Base-by-base conservation (phyloP, 2,329 filamentous ascomycete species). In the Botryotinia narcissicola region DNA sequence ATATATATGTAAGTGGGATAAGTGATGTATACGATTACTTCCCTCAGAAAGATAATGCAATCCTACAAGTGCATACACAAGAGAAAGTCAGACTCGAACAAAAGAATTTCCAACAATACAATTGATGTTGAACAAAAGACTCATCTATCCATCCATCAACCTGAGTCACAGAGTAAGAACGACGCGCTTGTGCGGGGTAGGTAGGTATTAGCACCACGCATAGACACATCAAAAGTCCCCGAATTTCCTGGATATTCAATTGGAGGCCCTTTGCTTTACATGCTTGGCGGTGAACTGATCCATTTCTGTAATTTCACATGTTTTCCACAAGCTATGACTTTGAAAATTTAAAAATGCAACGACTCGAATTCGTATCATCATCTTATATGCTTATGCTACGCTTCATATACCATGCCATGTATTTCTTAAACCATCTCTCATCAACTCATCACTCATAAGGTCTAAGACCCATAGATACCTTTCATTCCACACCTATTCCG, bases 361-460 rank as follows among this genome's bases (percentile, higher is more conserved):
- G 60, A 62, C 20, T 37, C 16, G 48, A 57, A 57, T 57, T 42
- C 37, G 29, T 25, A 57, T 69, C 46, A 51, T 51, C 35, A 54
- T 57, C 51, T 57, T 57, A n/a, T 40, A 42, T 57, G 25, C 29
- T 44, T 57, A 57, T 42, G 35, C 48, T 68, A 18, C 46, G 18
- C 48, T 57, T 44, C 35, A 25, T 42, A 32, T 42, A 57, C n/a
- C 48, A 44, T 32, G 66, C 18, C 66, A 57, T 59, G 37, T 57
- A 57, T 57, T 16, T 57, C 10, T 32, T 32, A 7, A 59, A 5
- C 35, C 66, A 69, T 44, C 48, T 57, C 37, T 44, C 66, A 66
- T 66, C 44, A 35, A 35, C 63, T 66, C 63, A 69, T 69, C 66
- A 57, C 51, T 69, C 66, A 57, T 69, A 69, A 57, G 48, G 51